Conservation (phyloP, 2,329 filamentous ascomycete genomes). For the Ophiosphaerella korrae region DNA sequence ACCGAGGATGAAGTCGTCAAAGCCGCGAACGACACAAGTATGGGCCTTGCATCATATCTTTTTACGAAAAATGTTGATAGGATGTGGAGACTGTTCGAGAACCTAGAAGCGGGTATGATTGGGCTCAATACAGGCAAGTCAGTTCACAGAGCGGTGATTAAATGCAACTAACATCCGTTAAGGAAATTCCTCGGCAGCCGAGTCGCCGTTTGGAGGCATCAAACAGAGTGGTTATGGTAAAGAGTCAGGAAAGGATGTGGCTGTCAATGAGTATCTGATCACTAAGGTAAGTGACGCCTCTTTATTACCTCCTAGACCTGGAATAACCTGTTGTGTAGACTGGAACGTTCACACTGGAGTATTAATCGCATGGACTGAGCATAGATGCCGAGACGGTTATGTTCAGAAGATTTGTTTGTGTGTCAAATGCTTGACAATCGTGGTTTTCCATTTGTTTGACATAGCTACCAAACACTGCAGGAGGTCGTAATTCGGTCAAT, state of each 20-base stretch:
- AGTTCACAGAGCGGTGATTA: background rate
- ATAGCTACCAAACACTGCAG: too few relatives aligned
- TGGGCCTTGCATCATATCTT: constrained; percentile 70
- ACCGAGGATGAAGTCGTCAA: constrained; percentile 68
- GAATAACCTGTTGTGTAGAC: constrained; percentile 44
- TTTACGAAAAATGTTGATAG: constrained; percentile 72
- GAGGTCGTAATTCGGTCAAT: background rate
- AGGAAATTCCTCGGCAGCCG: constrained; percentile 68
- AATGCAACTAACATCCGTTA: constrained; percentile 11
- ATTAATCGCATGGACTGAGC: constrained; percentile 18
- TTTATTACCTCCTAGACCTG: too few relatives aligned
- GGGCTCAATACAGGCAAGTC: constrained; percentile 64
- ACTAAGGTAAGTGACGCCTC: constrained; percentile 51
- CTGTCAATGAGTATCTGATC: constrained; percentile 65
- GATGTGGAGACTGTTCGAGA: constrained; percentile 69
- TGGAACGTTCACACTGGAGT: constrained; percentile 65
- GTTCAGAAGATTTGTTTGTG: too few relatives aligned
- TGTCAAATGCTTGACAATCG: background rate
- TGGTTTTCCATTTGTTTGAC: constrained; percentile 4
- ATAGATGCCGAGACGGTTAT: constrained; percentile 1
- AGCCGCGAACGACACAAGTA: constrained; percentile 64
- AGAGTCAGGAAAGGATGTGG: constrained; percentile 69
- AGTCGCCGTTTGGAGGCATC: constrained; percentile 70
- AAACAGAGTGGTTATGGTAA: constrained; percentile 72
- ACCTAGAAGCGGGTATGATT: constrained; percentile 72